Conservation (phyloP, 2,329 filamentous ascomycete species). For the Fusarium sp. region DNA sequence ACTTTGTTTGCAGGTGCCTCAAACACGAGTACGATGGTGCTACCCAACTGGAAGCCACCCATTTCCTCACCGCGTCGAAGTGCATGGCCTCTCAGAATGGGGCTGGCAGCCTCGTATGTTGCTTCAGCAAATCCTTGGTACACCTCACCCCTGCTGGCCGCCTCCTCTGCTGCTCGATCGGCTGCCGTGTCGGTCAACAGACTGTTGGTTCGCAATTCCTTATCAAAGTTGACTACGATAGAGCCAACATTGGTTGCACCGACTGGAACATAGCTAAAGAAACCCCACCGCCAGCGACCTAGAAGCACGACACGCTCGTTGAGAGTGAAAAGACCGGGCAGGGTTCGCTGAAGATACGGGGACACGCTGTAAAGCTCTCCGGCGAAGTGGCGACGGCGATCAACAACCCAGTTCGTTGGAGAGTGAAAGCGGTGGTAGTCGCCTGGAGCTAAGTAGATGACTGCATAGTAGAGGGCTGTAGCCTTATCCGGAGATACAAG, state of each 20-base stretch:
- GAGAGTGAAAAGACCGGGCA: constrained; percentile 94
- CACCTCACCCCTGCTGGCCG: constrained; percentile 78
- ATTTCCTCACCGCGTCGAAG: constrained; percentile 93
- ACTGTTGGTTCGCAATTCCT: constrained; percentile 92
- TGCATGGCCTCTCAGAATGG: constrained; percentile 83
- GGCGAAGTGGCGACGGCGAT: constrained; percentile 94
- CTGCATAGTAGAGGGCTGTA: constrained; percentile 89
- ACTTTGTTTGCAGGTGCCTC: constrained; percentile 81
- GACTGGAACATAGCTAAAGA: constrained; percentile 96
- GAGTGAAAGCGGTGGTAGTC: constrained; percentile 99
- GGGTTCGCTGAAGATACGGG: constrained; percentile 90
- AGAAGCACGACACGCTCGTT: constrained; percentile 96
- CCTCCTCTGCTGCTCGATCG: constrained; percentile 85
- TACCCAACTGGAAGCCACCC: constrained; percentile 96
- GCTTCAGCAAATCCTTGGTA: constrained; percentile 95
- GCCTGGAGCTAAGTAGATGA: constrained; percentile 95
- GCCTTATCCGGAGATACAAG: constrained; percentile 70
- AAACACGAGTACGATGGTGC: constrained; percentile 94
- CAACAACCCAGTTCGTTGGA: constrained; percentile 93
- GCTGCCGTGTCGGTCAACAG: constrained; percentile 92
- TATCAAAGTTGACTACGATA: constrained; percentile 97
- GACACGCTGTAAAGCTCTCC: constrained; percentile 96
- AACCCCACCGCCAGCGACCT: constrained; percentile 95
- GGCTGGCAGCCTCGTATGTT: constrained; percentile 82
- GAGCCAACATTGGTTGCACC: constrained; percentile 97